These are phyloP conservation scores for Ganoderma lingzhi DNA, from an alignment of 1,284 basidiomycete genomes.

Conservation along the genomic window DNA sequence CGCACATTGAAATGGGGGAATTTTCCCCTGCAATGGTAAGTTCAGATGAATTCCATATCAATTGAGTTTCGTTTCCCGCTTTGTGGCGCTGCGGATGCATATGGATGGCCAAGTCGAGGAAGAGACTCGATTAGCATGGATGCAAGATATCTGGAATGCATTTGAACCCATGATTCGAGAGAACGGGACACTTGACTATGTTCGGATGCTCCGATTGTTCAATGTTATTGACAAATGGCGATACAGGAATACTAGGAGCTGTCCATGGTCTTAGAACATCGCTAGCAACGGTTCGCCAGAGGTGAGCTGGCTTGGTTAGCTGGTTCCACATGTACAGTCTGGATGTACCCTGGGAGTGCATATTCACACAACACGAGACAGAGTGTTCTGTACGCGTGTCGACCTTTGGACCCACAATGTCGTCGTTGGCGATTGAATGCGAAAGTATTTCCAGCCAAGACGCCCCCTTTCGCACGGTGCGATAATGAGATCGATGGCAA, in stretches of 20 bases:
- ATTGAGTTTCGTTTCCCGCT: not conserved
- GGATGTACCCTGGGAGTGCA: constrained; percentile 1
- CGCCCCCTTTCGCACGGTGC: not conserved
- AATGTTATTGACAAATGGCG: not conserved
- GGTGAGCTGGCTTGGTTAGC: constrained; percentile 1
- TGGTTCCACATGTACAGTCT: not conserved
- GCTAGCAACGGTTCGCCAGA: constrained; percentile 11
- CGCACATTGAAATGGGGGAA: not conserved
- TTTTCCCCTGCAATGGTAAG: not conserved
- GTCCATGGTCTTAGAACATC: not conserved
- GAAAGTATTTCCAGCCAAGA: not conserved
- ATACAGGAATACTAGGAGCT: not conserved
- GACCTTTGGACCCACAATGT: not conserved
- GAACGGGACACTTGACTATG: not conserved
- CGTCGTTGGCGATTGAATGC: not conserved
- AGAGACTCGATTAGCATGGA: not conserved
- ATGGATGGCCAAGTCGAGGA: not conserved
- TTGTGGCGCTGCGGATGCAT: not conserved
- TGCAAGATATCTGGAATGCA: not conserved
- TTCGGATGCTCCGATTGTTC: not conserved
- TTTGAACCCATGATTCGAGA: not conserved
- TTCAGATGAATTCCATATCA: not conserved
- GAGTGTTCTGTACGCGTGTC: not conserved
- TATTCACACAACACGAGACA: not conserved
- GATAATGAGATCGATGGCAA: not conserved